Percentiles rank a stretch among this genome's conserved stretches.
Conservation (phyloP, 257 asterid species). For the Sherardia arvensis region DNA sequence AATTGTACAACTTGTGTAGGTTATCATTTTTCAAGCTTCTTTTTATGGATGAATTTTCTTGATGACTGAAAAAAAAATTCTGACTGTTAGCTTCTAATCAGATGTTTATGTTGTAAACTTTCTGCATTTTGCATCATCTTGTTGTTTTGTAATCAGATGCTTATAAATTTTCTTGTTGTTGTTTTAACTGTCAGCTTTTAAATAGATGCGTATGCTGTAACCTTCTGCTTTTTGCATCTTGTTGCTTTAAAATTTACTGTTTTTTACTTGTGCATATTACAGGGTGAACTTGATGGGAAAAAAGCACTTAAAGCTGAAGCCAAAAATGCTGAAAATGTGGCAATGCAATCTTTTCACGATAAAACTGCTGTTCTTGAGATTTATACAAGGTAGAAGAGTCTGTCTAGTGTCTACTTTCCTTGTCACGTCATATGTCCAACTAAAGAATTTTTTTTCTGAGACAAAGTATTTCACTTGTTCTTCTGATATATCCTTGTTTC, state of each 20-base stretch:
- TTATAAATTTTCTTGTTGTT: too few species aligned
- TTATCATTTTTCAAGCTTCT: too few species aligned
- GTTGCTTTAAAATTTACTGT: constrained; percentile 7
- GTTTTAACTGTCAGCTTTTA: not conserved
- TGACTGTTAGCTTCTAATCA: constrained; percentile 1
- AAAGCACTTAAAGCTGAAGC: constrained; percentile 47
- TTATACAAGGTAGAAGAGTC: constrained; percentile 64
- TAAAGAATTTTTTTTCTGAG: not conserved
- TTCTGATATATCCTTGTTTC: not conserved
- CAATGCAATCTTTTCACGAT: constrained; percentile 57
- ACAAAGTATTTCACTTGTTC: not conserved
- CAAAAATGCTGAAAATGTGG: constrained; percentile 66
- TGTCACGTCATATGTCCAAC: not conserved
- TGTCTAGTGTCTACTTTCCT: not conserved
- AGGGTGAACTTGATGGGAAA: constrained; percentile 68
- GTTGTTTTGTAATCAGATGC: too few species aligned
- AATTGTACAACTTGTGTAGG: not conserved
- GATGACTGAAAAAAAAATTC: too few species aligned
- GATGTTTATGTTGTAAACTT: not conserved
- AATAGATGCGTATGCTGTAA: constrained; percentile 3
- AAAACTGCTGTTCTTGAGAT: constrained; percentile 61
- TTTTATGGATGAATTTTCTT: not conserved
- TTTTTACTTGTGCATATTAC: constrained; percentile 14
- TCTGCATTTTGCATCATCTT: not conserved
- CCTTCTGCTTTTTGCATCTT: not conserved